Base-by-base conservation (phyloP, 2,329 filamentous ascomycete species). In the Pseudopyrenochaeta lycopersici region DNA sequence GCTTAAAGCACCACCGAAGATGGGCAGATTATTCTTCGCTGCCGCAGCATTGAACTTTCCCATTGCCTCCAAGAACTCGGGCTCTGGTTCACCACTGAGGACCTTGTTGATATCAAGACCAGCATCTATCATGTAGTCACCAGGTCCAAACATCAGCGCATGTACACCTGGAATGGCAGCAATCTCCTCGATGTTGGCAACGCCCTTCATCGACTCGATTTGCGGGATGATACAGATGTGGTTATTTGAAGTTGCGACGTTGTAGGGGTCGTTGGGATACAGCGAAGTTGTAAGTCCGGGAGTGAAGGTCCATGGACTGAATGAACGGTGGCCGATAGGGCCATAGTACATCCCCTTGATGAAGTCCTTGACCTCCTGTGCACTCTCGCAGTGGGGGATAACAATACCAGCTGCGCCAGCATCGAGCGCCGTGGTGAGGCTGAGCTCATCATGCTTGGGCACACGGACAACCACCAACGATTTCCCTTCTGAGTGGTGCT, bases 171-270 rank as follows among this genome's bases (percentile, higher is more conserved):
- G 54, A 2, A 69, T 64, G 4, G 63, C 64, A n/a, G 66, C 64
- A 35, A 68, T 70, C 30, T 67, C 64, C 3, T 70, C 59, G 4
- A 46, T 49, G n/a, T 69, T 69, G 44, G 63, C 66, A 7, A 70
- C 32, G 1, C 67, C 67, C 39, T 66, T 64, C 2, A 68, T 46
- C 0, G 62, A 63, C 49, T 70, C 67, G 43, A 70, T 63, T 39
- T 70, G 67, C 0, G 66, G 62, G 30, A 69, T 68, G 29, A 69
- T 54, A 21, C 63, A 67, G 5, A 68, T 33, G 49, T 69, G 67
- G 30, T 66, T 63, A 58, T 70, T 70, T 11, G 59, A 56, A 0
- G 64, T 68, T 2, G 49, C 29, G 9, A 68, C 50, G 45, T 68
- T 67, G 56, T 63, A 68, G n/a, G 49, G 56, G 36, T 68, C 66